Percentiles rank a stretch among this genome's conserved stretches.
These are phyloP conservation scores for Conticribra guillardii DNA, from an alignment of 108 stramenopile species.

Conservation along the genomic window DNA sequence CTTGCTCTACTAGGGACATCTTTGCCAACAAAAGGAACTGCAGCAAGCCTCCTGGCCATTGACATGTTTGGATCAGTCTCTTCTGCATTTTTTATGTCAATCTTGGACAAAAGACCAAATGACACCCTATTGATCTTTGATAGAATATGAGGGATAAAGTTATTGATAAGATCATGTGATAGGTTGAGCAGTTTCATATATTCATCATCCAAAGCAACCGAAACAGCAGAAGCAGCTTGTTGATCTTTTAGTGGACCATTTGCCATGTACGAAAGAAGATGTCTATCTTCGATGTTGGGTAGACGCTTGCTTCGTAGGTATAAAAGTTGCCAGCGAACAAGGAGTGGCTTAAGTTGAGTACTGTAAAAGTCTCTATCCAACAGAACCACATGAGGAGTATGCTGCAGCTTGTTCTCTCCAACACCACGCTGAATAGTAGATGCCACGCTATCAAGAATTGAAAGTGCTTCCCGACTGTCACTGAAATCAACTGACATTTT, in stretches of 20 bases:
- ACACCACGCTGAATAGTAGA: slow-evolving; percentile 86
- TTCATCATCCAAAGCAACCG: slow-evolving; percentile 94
- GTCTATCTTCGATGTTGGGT: slow-evolving; percentile 89
- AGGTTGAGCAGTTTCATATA: slow-evolving; percentile 99
- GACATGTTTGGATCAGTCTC: slow-evolving; percentile 90
- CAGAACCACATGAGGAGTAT: slow-evolving; percentile 93
- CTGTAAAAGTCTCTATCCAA: slow-evolving; percentile 91
- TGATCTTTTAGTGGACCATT: slow-evolving; percentile 84
- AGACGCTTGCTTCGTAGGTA: slow-evolving; percentile 92
- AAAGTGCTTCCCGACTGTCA: slow-evolving; percentile 86
- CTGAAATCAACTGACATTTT: slow-evolving; percentile 90
- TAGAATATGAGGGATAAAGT: slow-evolving; percentile 93
- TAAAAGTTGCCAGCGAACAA: slow-evolving; percentile 96
- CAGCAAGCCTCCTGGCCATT: slow-evolving; percentile 89
- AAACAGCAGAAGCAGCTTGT: slow-evolving; percentile 81
- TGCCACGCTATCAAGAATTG: slow-evolving; percentile 84
- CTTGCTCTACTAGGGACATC: slow-evolving; percentile 97
- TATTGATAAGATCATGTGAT: slow-evolving; percentile 90
- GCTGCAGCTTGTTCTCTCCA: slow-evolving; percentile 78
- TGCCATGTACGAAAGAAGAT: slow-evolving; percentile 91
- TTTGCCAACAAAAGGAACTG: slow-evolving; percentile 98
- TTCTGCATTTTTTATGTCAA: slow-evolving; percentile 70
- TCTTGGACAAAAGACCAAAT: slow-evolving; percentile 89
- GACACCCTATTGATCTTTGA: slow-evolving; percentile 98
- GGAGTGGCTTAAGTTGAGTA: slow-evolving; percentile 81